phyloP scores from a whole-genome alignment of 495 filamentous ascomycete genomes.

The Lindgomyces ingoldianus region DNA sequence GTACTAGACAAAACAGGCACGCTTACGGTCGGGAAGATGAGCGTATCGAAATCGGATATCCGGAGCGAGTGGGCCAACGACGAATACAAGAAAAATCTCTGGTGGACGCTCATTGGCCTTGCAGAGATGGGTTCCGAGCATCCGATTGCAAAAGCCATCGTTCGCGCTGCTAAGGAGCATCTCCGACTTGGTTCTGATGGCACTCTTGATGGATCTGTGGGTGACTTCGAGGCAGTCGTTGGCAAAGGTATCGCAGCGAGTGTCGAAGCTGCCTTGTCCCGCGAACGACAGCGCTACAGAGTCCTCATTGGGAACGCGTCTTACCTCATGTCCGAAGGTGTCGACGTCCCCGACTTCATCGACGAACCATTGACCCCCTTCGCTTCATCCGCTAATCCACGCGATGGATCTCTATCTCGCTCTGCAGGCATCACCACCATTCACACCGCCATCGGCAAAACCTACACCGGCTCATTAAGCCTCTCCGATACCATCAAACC shows the following conservation, averaged over 20 bases:
- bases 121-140: conserved; percentile 94
- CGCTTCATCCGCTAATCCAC: conserved; percentile 41
- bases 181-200: conserved; percentile 72
- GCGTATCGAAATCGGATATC: conserved; percentile 69
- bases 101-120: conserved; percentile 93
- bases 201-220: conserved; percentile 75
- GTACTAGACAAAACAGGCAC: conserved; percentile 99
- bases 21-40: conserved; percentile 93
- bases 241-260: conserved; percentile 82
- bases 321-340: conserved; percentile 68
- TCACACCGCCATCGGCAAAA: conserved; percentile 81
- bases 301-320: conserved; percentile 80
- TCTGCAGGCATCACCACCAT: conserved; percentile 78
- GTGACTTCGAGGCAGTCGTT: conserved; percentile 79
- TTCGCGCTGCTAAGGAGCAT: conserved; percentile 68
- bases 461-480: conserved; percentile 76
- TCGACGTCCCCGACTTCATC: conserved; percentile 65
- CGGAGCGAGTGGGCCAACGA: conserved; percentile 67
- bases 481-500: conserved; percentile 90
- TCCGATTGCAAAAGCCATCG: conserved; percentile 84
- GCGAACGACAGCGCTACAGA: conserved; percentile 67
- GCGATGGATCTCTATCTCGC: conserved; percentile 40
- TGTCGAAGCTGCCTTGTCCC: conserved; percentile 72
- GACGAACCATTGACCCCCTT: conserved; percentile 38
- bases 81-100: conserved; percentile 70